phyloP scores from a whole-genome alignment of 148 eudicot genomes.

The Arctostaphylos glauca region DNA sequence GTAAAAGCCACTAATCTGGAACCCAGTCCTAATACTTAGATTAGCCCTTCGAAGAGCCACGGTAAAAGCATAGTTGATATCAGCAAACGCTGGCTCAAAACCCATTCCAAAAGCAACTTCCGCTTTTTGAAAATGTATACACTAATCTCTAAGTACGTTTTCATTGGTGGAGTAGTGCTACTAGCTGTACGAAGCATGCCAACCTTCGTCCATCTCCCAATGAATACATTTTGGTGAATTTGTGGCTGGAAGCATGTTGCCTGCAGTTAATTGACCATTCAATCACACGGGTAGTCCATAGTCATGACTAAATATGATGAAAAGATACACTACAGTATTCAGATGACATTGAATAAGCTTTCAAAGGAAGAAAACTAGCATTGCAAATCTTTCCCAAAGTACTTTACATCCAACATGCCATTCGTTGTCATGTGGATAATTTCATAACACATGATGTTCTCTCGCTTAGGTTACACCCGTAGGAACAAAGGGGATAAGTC shows the following conservation, averaged over 20 bases:
- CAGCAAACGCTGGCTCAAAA: constrained; percentile 86
- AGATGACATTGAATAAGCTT: no score
- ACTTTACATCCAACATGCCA: no score
- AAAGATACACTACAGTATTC: no score
- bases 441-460: not conserved
- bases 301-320: not conserved
- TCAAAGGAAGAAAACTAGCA: no score
- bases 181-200: constrained; percentile 80
- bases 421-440: not conserved
- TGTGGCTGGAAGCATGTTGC: constrained; percentile 96
- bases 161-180: constrained; percentile 95
- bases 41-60: constrained; percentile 97
- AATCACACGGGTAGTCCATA: constrained; percentile 1
- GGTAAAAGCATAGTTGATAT: constrained; percentile 89
- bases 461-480: not conserved
- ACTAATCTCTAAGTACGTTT: constrained; percentile 77
- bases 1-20: not conserved
- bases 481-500: not conserved
- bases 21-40: constrained; percentile 35
- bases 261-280: constrained; percentile 38
- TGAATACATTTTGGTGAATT: constrained; percentile 71
- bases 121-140: constrained; percentile 75
- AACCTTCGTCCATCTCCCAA: constrained; percentile 94
- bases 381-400: no score
- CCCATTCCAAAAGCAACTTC: constrained; percentile 89